These are phyloP conservation scores for Trametes meyenii DNA, from an alignment of 768 basidiomycete species.

Conservation along the genomic window DNA sequence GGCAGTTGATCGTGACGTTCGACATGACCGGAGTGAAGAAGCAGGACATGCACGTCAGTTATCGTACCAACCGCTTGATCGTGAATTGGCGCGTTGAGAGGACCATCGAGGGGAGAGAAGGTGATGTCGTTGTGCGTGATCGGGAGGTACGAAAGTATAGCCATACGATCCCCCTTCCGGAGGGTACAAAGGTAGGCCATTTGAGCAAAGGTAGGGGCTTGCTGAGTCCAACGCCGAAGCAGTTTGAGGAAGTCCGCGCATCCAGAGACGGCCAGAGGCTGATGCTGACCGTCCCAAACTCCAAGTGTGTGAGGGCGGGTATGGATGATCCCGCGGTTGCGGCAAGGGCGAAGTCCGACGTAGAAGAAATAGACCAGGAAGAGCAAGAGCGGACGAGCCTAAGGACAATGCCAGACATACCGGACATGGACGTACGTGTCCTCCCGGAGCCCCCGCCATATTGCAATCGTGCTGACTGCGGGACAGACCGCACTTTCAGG, in stretches of 20 bases:
- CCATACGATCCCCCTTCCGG: constrained; percentile 70
- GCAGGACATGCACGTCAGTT: constrained; percentile 77
- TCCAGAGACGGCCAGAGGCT: constrained; percentile 64
- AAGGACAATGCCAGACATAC: constrained; percentile 16
- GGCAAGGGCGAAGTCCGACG: neutral
- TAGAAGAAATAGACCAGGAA: neutral
- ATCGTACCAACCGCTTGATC: constrained; percentile 59
- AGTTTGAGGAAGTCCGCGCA: constrained; percentile 79
- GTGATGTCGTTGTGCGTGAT: constrained; percentile 62
- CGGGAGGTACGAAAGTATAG: constrained; percentile 63
- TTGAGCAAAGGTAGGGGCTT: neutral
- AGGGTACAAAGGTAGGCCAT: constrained; percentile 53
- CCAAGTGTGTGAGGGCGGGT: constrained; percentile 17
- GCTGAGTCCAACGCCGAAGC: constrained; percentile 1
- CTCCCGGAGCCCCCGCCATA: neutral
- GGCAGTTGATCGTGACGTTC: constrained; percentile 65
- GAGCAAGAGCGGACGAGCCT: neutral
- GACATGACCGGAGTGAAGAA: constrained; percentile 71
- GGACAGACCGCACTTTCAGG: constrained; percentile 12
- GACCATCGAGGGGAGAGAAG: constrained; percentile 63
- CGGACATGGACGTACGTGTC: neutral
- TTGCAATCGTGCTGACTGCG: neutral
- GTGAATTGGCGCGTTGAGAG: constrained; percentile 69
- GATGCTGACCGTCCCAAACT: constrained; percentile 62
- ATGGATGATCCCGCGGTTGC: neutral